Conservation (phyloP, 176 grass and related monocot species). For the Areca catechu region DNA sequence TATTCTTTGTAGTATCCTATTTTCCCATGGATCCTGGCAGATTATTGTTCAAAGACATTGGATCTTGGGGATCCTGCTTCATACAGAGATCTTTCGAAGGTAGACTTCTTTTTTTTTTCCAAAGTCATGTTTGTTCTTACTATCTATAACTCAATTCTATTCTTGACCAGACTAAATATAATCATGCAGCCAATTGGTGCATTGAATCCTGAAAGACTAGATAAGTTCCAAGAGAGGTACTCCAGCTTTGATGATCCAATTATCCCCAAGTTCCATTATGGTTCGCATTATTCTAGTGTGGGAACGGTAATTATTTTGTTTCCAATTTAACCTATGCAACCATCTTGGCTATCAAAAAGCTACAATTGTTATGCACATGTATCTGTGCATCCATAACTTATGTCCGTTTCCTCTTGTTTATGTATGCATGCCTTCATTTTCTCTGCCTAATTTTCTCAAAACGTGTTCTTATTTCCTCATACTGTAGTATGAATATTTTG, state of each 20-base stretch:
- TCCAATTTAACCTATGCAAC: not conserved
- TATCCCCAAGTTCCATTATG: constrained; percentile 88
- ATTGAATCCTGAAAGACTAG: constrained; percentile 73
- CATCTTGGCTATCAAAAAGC: too few relatives aligned
- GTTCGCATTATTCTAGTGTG: constrained; percentile 87
- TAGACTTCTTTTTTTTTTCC: constrained; percentile 8
- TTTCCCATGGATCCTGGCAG: constrained; percentile 91
- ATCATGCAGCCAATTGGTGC: constrained; percentile 89
- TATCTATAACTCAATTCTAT: too few relatives aligned
- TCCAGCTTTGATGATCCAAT: constrained; percentile 78
- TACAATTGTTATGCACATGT: too few relatives aligned
- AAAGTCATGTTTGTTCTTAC: not conserved
- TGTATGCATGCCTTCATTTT: too few relatives aligned
- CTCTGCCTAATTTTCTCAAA: too few relatives aligned
- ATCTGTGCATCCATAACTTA: too few relatives aligned
- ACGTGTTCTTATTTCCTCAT: too few relatives aligned
- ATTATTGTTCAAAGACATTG: constrained; percentile 73
- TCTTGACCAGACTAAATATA: not conserved
- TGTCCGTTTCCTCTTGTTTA: too few relatives aligned
- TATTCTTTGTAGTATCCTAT: constrained; percentile 71
- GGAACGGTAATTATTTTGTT: constrained; percentile 64
- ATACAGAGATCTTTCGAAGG: constrained; percentile 83
- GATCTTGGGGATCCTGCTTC: constrained; percentile 55
- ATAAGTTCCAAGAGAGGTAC: constrained; percentile 97
- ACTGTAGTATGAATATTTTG: not conserved